Evolutionary conservation across 768 basidiomycete species (phyloP).

Genomic region (Mycena albidolilacea): DNA sequence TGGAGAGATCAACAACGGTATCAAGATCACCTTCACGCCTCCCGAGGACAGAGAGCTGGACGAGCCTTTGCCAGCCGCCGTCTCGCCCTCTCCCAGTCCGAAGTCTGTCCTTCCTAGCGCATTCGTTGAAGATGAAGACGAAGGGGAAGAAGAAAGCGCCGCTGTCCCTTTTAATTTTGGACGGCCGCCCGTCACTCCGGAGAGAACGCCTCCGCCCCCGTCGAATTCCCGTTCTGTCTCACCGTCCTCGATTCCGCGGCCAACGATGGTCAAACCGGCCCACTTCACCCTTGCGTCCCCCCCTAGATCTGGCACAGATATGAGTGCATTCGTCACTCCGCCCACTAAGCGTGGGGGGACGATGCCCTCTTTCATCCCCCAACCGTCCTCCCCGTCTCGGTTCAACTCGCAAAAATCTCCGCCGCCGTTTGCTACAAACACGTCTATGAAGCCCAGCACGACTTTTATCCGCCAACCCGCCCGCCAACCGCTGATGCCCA

Average conservation of each 20-base stretch:
- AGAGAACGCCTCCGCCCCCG: slow-evolving; percentile 37
- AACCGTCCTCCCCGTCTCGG: slow-evolving; percentile 65
- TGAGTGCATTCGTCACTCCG: slow-evolving; percentile 61
- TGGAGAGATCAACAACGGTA: slow-evolving; percentile 67
- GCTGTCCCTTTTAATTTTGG: slow-evolving; percentile 56
- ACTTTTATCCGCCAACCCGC: slow-evolving; percentile 63
- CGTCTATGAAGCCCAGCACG: slow-evolving; percentile 48
- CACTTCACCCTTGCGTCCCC: slow-evolving; percentile 49
- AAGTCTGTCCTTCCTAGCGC: slow-evolving; percentile 26
- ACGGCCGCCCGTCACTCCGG: slow-evolving; percentile 40
- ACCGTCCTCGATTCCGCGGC: slow-evolving; percentile 69
- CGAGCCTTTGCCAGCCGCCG: slow-evolving; percentile 38
- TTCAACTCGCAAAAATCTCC: slow-evolving; percentile 43
- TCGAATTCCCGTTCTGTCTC: slow-evolving; percentile 45
- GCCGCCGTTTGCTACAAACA: slow-evolving; percentile 48
- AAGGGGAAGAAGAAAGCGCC: slow-evolving; percentile 47
- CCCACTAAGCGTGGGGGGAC: slow-evolving; percentile 66
- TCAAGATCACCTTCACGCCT: slow-evolving; percentile 81
- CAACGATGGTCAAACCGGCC: slow-evolving; percentile 51
- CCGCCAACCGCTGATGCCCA: slow-evolving; percentile 55
- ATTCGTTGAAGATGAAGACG: slow-evolving; percentile 43
- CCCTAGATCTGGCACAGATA: slow-evolving; percentile 42
- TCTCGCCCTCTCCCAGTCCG: slow-evolving; percentile 32
- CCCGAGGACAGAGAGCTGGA: slow-evolving; percentile 49
- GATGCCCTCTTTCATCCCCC: slow-evolving; percentile 74